Percentiles rank a stretch among this genome's conserved stretches.
phyloP scores from a whole-genome alignment of 345 rosid species.

The Citrus sinensis region DNA sequence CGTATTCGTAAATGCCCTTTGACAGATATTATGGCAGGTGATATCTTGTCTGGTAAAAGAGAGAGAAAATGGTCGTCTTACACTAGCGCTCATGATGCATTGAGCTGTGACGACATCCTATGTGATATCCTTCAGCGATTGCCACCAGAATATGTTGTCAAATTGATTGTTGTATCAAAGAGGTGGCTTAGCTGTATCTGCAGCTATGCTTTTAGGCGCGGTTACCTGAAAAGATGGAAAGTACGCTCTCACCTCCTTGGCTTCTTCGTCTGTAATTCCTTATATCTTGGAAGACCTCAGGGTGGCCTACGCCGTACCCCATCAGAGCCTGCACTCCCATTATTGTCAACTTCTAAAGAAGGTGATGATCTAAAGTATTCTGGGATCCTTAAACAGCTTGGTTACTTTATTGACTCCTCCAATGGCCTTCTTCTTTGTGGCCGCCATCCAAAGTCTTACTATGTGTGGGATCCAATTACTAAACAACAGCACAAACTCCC shows the following conservation, averaged over 20 bases:
- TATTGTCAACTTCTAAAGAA: conserved; percentile 49
- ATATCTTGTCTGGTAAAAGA: conserved; percentile 13
- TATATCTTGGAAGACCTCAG: conserved; percentile 44
- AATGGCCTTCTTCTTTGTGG: conserved; percentile 64
- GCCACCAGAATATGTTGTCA: conserved; percentile 46
- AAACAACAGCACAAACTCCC: conserved; percentile 40
- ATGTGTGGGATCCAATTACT: conserved; percentile 48
- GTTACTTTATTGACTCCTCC: conserved; percentile 63
- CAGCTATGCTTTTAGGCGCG: conserved; percentile 39
- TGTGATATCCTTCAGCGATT: conserved; percentile 45
- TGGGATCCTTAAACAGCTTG: conserved; percentile 42
- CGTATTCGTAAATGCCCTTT: background rate
- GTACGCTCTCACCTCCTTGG: conserved; percentile 46
- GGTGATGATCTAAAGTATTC: conserved; percentile 56
- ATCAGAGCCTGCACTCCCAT: conserved; percentile 48
- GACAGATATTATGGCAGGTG: background rate
- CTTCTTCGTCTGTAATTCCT: conserved; percentile 46
- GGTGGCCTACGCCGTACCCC: conserved; percentile 38
- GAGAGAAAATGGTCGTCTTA: background rate
- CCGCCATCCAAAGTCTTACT: conserved; percentile 63
- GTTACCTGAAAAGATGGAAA: conserved; percentile 43
- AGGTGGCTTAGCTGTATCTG: conserved; percentile 54
- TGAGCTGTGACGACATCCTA: conserved; percentile 46
- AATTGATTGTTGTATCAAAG: conserved; percentile 48
- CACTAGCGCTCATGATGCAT: conserved; percentile 28